These are phyloP conservation scores for Aspergillus sp. DNA, from an alignment of 2,329 filamentous ascomycete species.

Conservation along the genomic window DNA sequence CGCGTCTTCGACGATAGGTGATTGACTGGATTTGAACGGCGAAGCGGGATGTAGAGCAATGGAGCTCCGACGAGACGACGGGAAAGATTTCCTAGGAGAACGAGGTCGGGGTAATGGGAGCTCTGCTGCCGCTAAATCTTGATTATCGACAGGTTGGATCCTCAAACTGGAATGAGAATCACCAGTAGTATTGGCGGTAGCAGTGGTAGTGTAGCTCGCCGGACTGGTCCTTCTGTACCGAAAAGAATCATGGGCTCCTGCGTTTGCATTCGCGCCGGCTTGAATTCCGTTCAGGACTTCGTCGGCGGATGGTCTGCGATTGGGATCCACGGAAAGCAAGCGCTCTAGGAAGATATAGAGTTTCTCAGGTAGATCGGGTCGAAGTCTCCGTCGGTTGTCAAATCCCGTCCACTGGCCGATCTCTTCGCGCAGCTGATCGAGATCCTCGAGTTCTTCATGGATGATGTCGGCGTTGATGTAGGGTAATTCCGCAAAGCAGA, in stretches of 20 bases:
- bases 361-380: constrained; percentile 75
- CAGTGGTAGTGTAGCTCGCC: constrained; percentile 5
- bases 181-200: too few relatives aligned
- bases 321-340: constrained; percentile 68
- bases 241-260: constrained; percentile 25
- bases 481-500: constrained; percentile 86
- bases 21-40: constrained; percentile 9
- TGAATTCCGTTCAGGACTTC: constrained; percentile 76
- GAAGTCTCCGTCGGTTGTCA: constrained; percentile 62
- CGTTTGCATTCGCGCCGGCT: constrained; percentile 48
- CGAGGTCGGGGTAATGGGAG: constrained; percentile 19
- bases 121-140: constrained; percentile 11
- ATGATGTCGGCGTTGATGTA: constrained; percentile 76
- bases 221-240: constrained; percentile 27
- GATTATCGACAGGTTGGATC: constrained; percentile 34
- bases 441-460: constrained; percentile 84
- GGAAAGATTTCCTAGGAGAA: constrained; percentile 20
- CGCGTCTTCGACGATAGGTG: constrained; percentile 10
- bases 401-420: constrained; percentile 85
- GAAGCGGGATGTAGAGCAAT: constrained; percentile 16
- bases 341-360: constrained; percentile 78
- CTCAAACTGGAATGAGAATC: constrained; percentile 23
- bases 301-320: constrained; percentile 69
- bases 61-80: constrained; percentile 8
- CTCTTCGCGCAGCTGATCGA: constrained; percentile 75